phyloP scores from a whole-genome alignment of 805 yeast genomes.

The Cyberlindnera mississippiensis region DNA sequence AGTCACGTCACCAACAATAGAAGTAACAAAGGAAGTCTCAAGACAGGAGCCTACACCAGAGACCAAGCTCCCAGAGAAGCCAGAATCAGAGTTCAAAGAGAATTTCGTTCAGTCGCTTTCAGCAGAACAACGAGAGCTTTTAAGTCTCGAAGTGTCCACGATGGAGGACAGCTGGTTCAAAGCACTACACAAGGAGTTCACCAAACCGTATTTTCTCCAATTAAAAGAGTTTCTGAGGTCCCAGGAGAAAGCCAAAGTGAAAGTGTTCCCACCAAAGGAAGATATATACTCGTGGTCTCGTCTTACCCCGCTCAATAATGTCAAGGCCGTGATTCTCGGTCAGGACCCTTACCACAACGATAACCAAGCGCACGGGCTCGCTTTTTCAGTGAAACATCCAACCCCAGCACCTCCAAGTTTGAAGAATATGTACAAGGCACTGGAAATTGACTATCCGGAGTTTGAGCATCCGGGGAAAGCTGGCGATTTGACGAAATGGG shows the following conservation, averaged over 20 bases:
- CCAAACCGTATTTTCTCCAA: constrained; percentile 77
- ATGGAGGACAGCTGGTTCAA: constrained; percentile 79
- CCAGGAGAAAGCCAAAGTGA: constrained; percentile 41
- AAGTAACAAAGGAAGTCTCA: neutral
- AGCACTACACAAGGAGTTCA: constrained; percentile 62
- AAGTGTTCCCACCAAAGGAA: constrained; percentile 74
- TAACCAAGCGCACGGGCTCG: constrained; percentile 95
- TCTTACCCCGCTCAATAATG: constrained; percentile 68
- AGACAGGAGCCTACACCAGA: neutral
- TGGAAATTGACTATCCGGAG: constrained; percentile 68
- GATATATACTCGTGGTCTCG: constrained; percentile 92
- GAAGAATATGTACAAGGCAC: constrained; percentile 78
- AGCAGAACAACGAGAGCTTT: constrained; percentile 44
- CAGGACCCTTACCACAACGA: constrained; percentile 95
- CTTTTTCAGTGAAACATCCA: constrained; percentile 86
- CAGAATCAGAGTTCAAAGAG: constrained; percentile 11
- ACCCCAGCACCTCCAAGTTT: constrained; percentile 86
- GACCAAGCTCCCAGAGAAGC: neutral
- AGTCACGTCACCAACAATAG: neutral
- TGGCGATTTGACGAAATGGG: constrained; percentile 76
- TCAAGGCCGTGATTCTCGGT: constrained; percentile 80
- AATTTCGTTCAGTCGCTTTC: constrained; percentile 12
- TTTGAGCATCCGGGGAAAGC: constrained; percentile 49
- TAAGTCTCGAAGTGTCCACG: constrained; percentile 63
- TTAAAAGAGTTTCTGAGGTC: constrained; percentile 59